Base-by-base conservation (phyloP, 352 stramenopile genomes). In the Phytophthora pluvialis region DNA sequence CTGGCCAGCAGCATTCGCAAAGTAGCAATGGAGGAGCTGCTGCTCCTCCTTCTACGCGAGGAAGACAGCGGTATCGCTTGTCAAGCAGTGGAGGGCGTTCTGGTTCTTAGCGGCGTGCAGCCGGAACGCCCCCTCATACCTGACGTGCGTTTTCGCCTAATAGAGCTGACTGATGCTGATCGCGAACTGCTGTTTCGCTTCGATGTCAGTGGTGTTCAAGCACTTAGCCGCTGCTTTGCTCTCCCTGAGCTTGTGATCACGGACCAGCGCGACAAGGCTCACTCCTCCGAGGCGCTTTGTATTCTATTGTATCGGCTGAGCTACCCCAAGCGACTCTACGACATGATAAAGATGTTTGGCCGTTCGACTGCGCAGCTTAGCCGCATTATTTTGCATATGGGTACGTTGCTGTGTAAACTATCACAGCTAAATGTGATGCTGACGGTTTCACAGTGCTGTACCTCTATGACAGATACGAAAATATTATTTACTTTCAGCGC, bases 301-400 rank as follows among this genome's bases (percentile, higher is more conserved):
- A 61, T 61, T 46, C 21, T 61, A 32, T n/a, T 61, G 16, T 28
- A 61, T 61, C 42, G 53, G 16, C 43, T 53, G 16, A 61, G 42
- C 31, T 53, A 61, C 40, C 53, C 53, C 42, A n/a, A n/a, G n/a
- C n/a, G n/a, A n/a, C n/a, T n/a, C n/a, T n/a, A 61, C 38, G 53
- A 61, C 42, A 61, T 51, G 40, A 52, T 61, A 5, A 32, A 61
- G 31, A 13, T 45, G 13, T 52, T 61, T 45, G 53, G 53, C 12
- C 42, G 53, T 9, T 53, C 53, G 9, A 61, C 16, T 18, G 32
- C 36, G 15, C 31, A 51, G 16, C 53, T 61, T 5, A 52, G 53
- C 53, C 53, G 29, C 2, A 45, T 61, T 16, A 46, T 61, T 29
- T 5, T 36, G 32, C 31, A 61, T 13, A 46, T 61, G 42, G 53